Evolutionary conservation across 2,329 filamentous ascomycete species (phyloP), one percentile per base, ranked within the genome.

Genomic region (Xylariaceae sp.): DNA sequence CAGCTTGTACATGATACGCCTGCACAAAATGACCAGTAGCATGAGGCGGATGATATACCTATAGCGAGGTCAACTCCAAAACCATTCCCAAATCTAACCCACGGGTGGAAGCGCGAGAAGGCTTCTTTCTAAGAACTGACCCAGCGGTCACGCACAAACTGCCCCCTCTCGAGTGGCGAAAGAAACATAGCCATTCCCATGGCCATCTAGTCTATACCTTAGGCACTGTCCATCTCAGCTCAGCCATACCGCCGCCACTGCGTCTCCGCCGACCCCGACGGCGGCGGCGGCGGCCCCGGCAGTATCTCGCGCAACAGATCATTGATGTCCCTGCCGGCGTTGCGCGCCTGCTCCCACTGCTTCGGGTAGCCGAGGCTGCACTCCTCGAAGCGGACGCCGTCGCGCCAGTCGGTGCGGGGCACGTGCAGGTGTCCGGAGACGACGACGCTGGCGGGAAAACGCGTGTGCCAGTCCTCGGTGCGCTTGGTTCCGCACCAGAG

Each of bases 371-470:
- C 73, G 18, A 74, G 51, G 26, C 70, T 73, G 53, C 67, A 68
- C 65, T 75, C 73, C 67, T 75, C 73, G 48, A 73, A 75, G 21
- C 73, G 61, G 2, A 72, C 70, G 26, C 70, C 71, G 45, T 69
- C 71, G 54, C 65, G 68, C 73, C 73, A 75, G 56, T 75, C 73
- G 16, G 73, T 74, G 46, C 73, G 65, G n/a, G 70, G 71, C 26
- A 75, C 65, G 48, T 75, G 73, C 50, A 75, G 52, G 49, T 75
- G 73, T 0, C 73, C 73, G 12, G 67, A 70, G 2, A 75, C 68
- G 2, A 74, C 73, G 6, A 73, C 73, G 44, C 69, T 70, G 7
- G 72, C 71, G 21, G 59, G 54, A 62, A 73, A 74, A 6, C 68
- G 59, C 54, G 48, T 64, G 60, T 73, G 71, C 73, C 73, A 75